phyloP scores from a whole-genome alignment of 2,329 filamentous ascomycete species.

The Colletotrichum phormii region DNA sequence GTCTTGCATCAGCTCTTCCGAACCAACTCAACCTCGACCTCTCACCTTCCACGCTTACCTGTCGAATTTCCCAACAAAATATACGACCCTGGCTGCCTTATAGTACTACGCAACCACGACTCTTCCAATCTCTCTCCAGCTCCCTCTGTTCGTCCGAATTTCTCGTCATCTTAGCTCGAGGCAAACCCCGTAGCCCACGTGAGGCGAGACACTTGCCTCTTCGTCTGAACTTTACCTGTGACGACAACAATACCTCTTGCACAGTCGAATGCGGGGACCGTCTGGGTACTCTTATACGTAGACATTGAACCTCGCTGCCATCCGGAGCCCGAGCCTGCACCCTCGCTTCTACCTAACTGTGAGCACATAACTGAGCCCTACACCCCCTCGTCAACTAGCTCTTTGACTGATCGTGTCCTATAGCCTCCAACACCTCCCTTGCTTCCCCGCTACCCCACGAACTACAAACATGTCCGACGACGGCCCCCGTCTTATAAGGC shows the following conservation, averaged over 20 bases:
- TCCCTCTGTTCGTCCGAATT: slow-evolving; percentile 24
- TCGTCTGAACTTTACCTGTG: slow-evolving; percentile 29
- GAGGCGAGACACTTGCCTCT: slow-evolving; percentile 24
- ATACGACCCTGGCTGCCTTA: not conserved
- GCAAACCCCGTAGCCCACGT: slow-evolving; percentile 16
- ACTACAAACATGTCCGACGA: slow-evolving; percentile 51
- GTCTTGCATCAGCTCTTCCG: slow-evolving; percentile 28
- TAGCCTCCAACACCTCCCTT: not conserved
- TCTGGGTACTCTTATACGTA: not conserved
- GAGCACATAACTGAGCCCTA: not conserved
- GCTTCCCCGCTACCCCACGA: not conserved
- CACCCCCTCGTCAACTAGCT: not conserved
- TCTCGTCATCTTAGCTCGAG: slow-evolving; percentile 6
- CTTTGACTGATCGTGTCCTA: slow-evolving; percentile 2
- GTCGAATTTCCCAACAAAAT: slow-evolving; percentile 17
- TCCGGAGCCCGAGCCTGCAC: not conserved
- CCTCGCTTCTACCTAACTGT: not conserved
- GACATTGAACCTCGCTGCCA: not conserved
- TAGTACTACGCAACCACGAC: not conserved
- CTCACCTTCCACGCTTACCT: slow-evolving; percentile 1
- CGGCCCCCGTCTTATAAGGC: slow-evolving; percentile 71
- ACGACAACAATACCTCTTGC: slow-evolving; percentile 10
- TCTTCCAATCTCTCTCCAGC: not conserved
- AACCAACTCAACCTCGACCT: slow-evolving; percentile 4
- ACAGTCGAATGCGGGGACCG: not conserved